A percentile compares a stretch with the other conserved stretches of the same genome.
phyloP scores from a whole-genome alignment of 768 basidiomycete genomes.

The Floccularia luteovirens region DNA sequence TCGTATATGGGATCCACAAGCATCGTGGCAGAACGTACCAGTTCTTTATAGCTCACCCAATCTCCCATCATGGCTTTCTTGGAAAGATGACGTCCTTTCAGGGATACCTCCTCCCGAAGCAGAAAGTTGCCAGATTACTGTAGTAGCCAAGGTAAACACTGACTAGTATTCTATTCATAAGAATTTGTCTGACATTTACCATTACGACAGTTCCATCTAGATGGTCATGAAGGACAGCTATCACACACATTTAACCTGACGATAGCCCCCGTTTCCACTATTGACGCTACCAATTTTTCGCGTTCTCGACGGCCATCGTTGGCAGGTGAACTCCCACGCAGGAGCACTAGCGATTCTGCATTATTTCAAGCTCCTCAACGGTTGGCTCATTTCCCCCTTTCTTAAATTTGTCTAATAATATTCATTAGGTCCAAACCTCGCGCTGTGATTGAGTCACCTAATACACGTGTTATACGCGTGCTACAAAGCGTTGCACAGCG shows the following conservation, averaged over 20 bases:
- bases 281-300: conserved; percentile 31
- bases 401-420: conserved; percentile 2
- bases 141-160: conserved; percentile 61
- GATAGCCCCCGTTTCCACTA: conserved; percentile 55
- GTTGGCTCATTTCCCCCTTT: conserved; percentile 13
- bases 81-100: conserved; percentile 78
- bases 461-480: conserved; percentile 73
- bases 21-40: conserved; percentile 69
- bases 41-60: conserved; percentile 76
- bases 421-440: conserved; percentile 18
- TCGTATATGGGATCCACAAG: conserved; percentile 95
- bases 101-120: conserved; percentile 78
- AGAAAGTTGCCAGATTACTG: conserved; percentile 67
- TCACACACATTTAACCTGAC: conserved; percentile 60
- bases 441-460: conserved; percentile 28
- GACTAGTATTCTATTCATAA: conserved; percentile 4
- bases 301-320: conserved; percentile 35
- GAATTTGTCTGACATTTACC: conserved; percentile 4
- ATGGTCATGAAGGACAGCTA: conserved; percentile 67
- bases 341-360: conserved; percentile 41
- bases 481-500: conserved; percentile 71
- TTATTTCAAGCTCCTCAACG: conserved; percentile 33
- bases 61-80: conserved; percentile 82
- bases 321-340: conserved; percentile 31
- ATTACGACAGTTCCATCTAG: conserved; percentile 55